Evolutionary conservation across 2,329 filamentous ascomycete species (phyloP).

Genomic region (Paraphaeosphaeria sporulosa): DNA sequence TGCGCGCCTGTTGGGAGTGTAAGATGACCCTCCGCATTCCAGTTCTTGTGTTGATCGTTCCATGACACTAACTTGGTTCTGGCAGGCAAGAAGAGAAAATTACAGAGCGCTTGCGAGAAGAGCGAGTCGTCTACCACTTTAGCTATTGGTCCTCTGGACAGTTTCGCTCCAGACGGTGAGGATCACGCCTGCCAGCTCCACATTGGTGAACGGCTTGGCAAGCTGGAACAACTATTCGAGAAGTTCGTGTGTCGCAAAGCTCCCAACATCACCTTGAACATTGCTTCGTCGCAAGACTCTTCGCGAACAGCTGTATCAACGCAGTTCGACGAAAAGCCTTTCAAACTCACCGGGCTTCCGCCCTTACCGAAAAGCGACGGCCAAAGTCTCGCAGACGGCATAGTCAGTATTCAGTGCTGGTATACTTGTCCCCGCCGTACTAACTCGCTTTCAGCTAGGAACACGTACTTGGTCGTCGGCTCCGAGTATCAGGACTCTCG

Average conservation of each 20-base stretch:
- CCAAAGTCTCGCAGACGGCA: constrained; percentile 37
- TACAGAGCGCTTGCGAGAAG: constrained; percentile 24
- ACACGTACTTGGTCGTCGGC: constrained; percentile 40
- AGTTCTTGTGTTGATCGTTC: constrained; percentile 1
- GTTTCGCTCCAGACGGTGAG: constrained; percentile 26
- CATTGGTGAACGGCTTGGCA: constrained; percentile 42
- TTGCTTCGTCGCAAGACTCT: constrained; percentile 14
- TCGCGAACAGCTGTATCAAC: constrained; percentile 30
- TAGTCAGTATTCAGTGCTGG: constrained; percentile 31
- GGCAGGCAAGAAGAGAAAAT: constrained; percentile 43
- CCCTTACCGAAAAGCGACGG: constrained; percentile 28
- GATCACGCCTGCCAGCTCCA: constrained; percentile 36
- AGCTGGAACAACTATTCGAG: constrained; percentile 47
- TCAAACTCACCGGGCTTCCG: constrained; percentile 26
- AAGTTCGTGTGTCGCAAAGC: constrained; percentile 45
- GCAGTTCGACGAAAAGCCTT: constrained; percentile 29
- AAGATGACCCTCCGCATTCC: constrained; percentile 21
- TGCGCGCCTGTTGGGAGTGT: constrained; percentile 48
- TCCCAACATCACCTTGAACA: constrained; percentile 14
- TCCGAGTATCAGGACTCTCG: constrained; percentile 36
- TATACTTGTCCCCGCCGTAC: not conserved
- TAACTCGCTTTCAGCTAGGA: constrained; percentile 30
- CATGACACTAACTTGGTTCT: constrained; percentile 20
- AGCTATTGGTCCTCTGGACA: constrained; percentile 18
- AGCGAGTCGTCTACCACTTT: constrained; percentile 20